phyloP scores from a whole-genome alignment of 371 early-diverging fungal genomes.

The Apophysomyces elegans region DNA sequence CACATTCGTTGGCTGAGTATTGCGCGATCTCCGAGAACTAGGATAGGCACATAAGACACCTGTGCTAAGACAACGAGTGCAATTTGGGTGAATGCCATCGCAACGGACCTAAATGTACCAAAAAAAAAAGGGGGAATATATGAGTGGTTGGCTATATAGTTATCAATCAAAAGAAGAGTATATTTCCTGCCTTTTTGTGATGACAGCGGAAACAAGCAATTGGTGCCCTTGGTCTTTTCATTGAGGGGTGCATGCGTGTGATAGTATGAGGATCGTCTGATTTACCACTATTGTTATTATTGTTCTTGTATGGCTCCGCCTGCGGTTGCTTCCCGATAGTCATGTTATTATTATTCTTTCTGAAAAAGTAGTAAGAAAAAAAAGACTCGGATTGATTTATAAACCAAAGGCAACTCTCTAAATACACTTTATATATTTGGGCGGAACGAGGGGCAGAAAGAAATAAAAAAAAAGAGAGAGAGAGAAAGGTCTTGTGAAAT shows the following conservation, averaged over 20 bases:
- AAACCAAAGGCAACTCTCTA: not conserved
- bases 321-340: not conserved
- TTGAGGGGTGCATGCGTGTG: conserved; percentile 28
- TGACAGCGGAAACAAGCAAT: conserved; percentile 43
- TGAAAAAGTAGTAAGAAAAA: not conserved
- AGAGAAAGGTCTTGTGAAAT: conserved; percentile 5
- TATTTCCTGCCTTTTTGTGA: conserved; percentile 32
- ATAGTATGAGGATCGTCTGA: conserved; percentile 15
- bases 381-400: conserved; percentile 1
- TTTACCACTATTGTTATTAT: conserved; percentile 5
- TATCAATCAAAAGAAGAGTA: conserved; percentile 5
- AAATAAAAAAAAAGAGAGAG: not conserved
- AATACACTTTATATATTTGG: conserved; percentile 1
- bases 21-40: conserved; percentile 47
- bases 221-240: conserved; percentile 41
- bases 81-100: conserved; percentile 48
- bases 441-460: not conserved
- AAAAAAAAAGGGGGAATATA: not conserved
- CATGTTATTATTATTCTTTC: not conserved
- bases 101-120: conserved; percentile 42
- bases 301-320: conserved; percentile 3
- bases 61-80: conserved; percentile 43
- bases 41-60: conserved; percentile 50
- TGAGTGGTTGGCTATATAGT: not conserved
- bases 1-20: conserved; percentile 46